Base-by-base conservation (phyloP, 805 yeast species). In the Wickerhamomyces chaumierensis region DNA sequence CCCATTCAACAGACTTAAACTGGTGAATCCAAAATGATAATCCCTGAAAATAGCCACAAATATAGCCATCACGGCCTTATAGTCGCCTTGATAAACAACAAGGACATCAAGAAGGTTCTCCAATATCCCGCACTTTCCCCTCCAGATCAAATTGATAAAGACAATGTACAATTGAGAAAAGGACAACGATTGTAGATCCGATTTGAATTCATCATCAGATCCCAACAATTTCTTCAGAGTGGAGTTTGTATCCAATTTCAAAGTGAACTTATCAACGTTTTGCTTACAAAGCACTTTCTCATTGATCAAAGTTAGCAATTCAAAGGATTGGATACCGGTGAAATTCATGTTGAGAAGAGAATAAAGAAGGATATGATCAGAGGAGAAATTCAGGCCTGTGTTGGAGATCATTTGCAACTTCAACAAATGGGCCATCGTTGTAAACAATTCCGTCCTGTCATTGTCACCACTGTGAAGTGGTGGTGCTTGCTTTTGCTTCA, bases 21-120 rank as follows among this genome's bases (percentile, higher is more conserved):
- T 60, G 34, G 53, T 55, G 43, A 63, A 73, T 2, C 78, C 78
- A 52, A 66, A 71, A 52, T 73, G 78, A 49, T 69, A 66, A 43
- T 72, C 68, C 33, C 66, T 53, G 21, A 71, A 47, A 4, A 72
- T 55, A 18, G 66, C 63, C 28, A 68, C 39, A 5, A 63, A 45
- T 16, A 69, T 49, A 0, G 75, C 57, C 20, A 62, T 53, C 17
- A 66, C 44, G 3, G 65, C 48, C 45, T 65, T 69, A 48, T 69
- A 66, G 40, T 15, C 17, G 12, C 33, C 33, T 31, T 37, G 35
- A 29, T 45, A 37, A 5, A 52, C 29, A 11, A 51, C 39, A 8
- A 43, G 18, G 5, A 45, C 40, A 34, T 53, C 58, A 25, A 51
- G 29, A 2, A 52, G 27, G 14, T 52, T 55, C 21, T 35, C 48